phyloP scores from a whole-genome alignment of 495 filamentous ascomycete genomes.

The Cryomyces antarcticus region DNA sequence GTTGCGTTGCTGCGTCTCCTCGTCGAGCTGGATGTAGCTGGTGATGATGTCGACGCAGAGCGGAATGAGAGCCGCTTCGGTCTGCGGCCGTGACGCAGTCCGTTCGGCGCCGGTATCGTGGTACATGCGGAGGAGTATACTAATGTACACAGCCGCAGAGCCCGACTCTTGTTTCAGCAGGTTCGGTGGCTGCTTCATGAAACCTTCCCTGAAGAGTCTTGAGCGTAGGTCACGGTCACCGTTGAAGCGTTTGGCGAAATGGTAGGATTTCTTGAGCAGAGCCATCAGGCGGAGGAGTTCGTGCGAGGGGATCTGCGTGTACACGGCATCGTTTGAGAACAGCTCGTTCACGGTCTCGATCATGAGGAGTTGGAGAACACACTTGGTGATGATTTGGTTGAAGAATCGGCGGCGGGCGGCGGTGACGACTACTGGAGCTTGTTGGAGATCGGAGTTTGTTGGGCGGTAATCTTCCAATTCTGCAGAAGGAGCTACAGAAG shows the following conservation, averaged over 20 bases:
- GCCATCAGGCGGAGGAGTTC: constrained; percentile 86
- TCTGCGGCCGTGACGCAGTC: constrained; percentile 52
- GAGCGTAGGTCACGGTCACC: constrained; percentile 88
- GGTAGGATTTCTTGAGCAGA: constrained; percentile 80
- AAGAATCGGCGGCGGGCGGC: constrained; percentile 89
- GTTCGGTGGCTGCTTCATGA: constrained; percentile 99
- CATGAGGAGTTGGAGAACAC: constrained; percentile 92
- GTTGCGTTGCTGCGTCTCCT: constrained; percentile 88
- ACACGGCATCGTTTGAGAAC: constrained; percentile 92
- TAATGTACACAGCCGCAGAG: constrained; percentile 78
- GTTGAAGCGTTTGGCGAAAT: constrained; percentile 94
- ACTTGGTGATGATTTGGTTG: constrained; percentile 98
- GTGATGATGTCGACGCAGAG: constrained; percentile 83
- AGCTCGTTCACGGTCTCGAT: constrained; percentile 98
- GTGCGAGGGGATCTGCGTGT: constrained; percentile 69
- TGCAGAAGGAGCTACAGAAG: background rate
- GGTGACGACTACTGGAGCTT: constrained; percentile 79
- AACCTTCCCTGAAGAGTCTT: constrained; percentile 87
- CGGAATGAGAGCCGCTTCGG: constrained; percentile 81
- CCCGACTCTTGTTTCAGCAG: constrained; percentile 95
- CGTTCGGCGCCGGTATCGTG: constrained; percentile 71
- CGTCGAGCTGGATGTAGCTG: constrained; percentile 64
- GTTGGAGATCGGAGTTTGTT: constrained; percentile 40
- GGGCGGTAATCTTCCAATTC: constrained; percentile 75
- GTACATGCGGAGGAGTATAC: constrained; percentile 92